Conservation (phyloP, 306 rosid genomes). For the Malus sylvestris region DNA sequence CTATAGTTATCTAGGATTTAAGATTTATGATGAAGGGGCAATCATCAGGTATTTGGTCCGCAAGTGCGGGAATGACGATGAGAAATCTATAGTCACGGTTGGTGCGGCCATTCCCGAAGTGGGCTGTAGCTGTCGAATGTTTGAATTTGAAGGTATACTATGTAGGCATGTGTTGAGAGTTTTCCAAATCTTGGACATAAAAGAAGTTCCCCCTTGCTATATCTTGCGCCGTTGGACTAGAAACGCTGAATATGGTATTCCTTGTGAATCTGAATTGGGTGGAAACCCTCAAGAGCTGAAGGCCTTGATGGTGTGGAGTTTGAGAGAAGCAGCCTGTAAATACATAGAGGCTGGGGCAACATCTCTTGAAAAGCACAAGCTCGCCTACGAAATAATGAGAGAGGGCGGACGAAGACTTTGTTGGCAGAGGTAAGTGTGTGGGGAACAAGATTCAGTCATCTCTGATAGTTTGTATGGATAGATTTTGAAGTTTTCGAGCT, state of each 20-base stretch:
- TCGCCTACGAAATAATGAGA: constrained; percentile 82
- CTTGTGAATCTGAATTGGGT: constrained; percentile 60
- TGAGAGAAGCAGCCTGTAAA: constrained; percentile 87
- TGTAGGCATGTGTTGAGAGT: constrained; percentile 85
- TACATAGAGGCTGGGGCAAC: constrained; percentile 83
- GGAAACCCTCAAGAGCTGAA: constrained; percentile 67
- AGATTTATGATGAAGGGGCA: constrained; percentile 58
- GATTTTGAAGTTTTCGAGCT: constrained; percentile 24
- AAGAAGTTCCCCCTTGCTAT: constrained; percentile 75
- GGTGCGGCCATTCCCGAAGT: constrained; percentile 45
- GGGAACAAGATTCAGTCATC: constrained; percentile 18
- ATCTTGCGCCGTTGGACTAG: constrained; percentile 85
- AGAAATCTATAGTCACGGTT: constrained; percentile 62
- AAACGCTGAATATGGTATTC: constrained; percentile 78
- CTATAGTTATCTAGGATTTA: constrained; percentile 82
- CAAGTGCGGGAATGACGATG: constrained; percentile 63
- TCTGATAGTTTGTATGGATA: constrained; percentile 1
- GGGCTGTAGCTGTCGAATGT: constrained; percentile 89
- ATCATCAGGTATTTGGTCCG: constrained; percentile 78
- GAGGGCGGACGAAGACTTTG: constrained; percentile 90
- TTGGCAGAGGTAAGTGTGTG: constrained; percentile 60
- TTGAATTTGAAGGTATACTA: constrained; percentile 85
- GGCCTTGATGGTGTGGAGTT: constrained; percentile 85
- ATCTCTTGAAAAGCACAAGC: constrained; percentile 78
- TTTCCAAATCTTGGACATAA: constrained; percentile 74